Evolutionary conservation across 805 yeast species (phyloP), one percentile per base, ranked within the genome.

Genomic region (Barnettozyma sp.): DNA sequence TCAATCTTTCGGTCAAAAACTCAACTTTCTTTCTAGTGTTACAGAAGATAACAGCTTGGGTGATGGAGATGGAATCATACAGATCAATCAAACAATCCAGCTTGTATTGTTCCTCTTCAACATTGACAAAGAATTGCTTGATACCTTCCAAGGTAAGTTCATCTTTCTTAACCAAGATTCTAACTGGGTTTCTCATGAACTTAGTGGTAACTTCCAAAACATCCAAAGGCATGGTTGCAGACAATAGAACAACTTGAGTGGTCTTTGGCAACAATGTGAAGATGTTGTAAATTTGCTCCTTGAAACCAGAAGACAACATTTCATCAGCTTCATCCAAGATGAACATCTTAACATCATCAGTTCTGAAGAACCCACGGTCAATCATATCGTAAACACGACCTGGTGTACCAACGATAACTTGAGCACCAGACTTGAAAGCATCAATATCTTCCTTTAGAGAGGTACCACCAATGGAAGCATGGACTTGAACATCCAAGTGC

Each of bases 281-380:
- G 46, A 92, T 84, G 60, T 92, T 90, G 70, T 88, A 85, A 49
- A 92, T 90, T 66, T 88, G 97, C 56, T 85, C 92, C 68, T 85
- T 84, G 73, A 90, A 90, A 41, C 98, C 98, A 43, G 84, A 73
- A 32, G 85, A 76, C 60, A 90, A 74, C 78, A 90, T 74, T 73
- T 92, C 97, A 72, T 90, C 98, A 56, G 97, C 97, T 71, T 90
- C 98, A 69, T 90, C 98, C 57, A 92, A 73, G 59, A 90, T 79
- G 67, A 92, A 76, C 94, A 92, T 86, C 71, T 87, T 86, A 56
- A 92, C 72, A 62, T 79, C 73, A 54, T 84, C 76, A 46, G 95
- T 81, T 59, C 69, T 78, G 64, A 92, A 78, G 66, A 70, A 71
- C 56, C 95, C 74, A 62, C 97, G 78, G 65, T 84, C 83, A 59